A percentile compares a stretch with the other conserved stretches of the same genome.
These are phyloP conservation scores for Trichoderma parareesei DNA, from an alignment of 495 filamentous ascomycete species.

Conservation along the genomic window DNA sequence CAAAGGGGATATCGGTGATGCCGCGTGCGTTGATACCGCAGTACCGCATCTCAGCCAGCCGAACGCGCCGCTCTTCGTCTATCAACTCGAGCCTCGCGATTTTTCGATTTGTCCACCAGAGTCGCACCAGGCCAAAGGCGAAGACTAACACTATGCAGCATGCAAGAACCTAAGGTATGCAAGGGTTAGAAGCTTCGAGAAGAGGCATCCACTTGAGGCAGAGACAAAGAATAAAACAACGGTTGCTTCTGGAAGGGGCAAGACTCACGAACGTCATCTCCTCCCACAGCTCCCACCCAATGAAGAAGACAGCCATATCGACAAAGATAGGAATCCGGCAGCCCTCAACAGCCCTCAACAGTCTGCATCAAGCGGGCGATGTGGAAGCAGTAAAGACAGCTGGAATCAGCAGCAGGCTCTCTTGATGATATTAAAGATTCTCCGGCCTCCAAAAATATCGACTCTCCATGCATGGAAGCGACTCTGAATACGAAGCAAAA, in stretches of 20 bases:
- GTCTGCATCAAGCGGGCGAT: not conserved
- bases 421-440: not conserved
- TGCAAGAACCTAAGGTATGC: conserved; percentile 30
- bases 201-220: not conserved
- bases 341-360: not conserved
- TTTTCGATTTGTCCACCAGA: conserved; percentile 55
- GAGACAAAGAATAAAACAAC: not conserved
- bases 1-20: conserved; percentile 70
- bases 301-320: conserved; percentile 51
- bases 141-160: conserved; percentile 44
- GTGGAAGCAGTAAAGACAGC: not conserved
- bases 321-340: not conserved
- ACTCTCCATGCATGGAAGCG: not conserved
- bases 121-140: conserved; percentile 42
- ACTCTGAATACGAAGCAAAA: not conserved
- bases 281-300: conserved; percentile 77
- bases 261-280: conserved; percentile 79
- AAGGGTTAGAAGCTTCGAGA: conserved; percentile 14
- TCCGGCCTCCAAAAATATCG: not conserved
- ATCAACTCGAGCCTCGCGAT: conserved; percentile 56
- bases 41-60: conserved; percentile 46
- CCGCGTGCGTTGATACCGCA: conserved; percentile 35
- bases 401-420: not conserved
- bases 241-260: not conserved
- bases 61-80: conserved; percentile 55